phyloP scores from a whole-genome alignment of 2,329 filamentous ascomycete genomes.

The Stagonosporopsis vannaccii region DNA sequence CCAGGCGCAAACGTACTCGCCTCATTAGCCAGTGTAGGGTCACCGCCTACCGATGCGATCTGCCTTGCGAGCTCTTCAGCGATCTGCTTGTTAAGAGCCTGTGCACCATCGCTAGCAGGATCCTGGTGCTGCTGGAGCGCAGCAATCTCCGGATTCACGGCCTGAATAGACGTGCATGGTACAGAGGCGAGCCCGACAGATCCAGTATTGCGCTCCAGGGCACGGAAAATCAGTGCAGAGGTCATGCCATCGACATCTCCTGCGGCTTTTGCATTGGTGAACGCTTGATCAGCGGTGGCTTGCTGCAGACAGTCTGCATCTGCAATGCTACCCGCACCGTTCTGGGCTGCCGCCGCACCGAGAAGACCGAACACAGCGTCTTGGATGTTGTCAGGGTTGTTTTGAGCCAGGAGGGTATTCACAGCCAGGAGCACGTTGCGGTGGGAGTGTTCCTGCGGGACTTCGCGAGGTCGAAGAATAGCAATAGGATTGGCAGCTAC shows the following conservation, averaged over 20 bases:
- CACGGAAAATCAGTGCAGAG: conserved; percentile 61
- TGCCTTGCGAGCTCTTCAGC: conserved; percentile 66
- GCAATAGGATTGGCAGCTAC: conserved; percentile 38
- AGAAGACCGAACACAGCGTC: conserved; percentile 62
- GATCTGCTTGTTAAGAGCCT: conserved; percentile 67
- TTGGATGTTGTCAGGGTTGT: conserved; percentile 59
- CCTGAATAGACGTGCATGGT: conserved; percentile 62
- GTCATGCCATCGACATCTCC: conserved; percentile 63
- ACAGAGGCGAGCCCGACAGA: conserved; percentile 65
- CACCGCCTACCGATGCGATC: conserved; percentile 67
- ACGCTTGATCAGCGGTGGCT: conserved; percentile 65
- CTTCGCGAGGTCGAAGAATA: conserved; percentile 54
- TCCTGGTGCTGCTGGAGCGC: conserved; percentile 72
- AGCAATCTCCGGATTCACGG: conserved; percentile 70
- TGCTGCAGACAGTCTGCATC: conserved; percentile 68
- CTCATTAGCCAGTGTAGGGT: conserved; percentile 67
- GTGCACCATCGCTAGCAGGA: conserved; percentile 65
- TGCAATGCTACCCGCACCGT: conserved; percentile 57
- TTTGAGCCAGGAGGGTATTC: conserved; percentile 51
- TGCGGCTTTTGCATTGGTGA: conserved; percentile 65
- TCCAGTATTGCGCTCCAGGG: conserved; percentile 68
- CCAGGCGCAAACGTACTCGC: conserved; percentile 71
- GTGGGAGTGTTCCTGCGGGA: conserved; percentile 66
- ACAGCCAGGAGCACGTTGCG: conserved; percentile 57
- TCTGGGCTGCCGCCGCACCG: conserved; percentile 59